These are phyloP conservation scores for Sistotremastrum suecicum DNA, from an alignment of 768 basidiomycete genomes.

Conservation along the genomic window DNA sequence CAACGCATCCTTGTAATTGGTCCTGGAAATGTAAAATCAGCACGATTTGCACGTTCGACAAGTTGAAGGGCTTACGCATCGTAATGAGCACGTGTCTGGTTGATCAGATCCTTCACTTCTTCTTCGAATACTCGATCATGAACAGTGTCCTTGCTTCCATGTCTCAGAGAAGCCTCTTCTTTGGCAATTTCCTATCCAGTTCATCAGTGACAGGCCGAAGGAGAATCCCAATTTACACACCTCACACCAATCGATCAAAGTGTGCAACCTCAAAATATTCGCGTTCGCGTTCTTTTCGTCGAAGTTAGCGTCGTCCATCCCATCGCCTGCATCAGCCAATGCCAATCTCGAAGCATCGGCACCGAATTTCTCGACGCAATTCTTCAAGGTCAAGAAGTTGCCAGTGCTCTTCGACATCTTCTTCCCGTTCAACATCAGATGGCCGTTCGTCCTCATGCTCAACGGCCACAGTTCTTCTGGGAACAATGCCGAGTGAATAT, in stretches of 20 bases:
- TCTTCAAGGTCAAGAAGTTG: conserved; percentile 82
- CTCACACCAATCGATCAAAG: conserved; percentile 84
- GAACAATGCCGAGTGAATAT: conserved; percentile 94
- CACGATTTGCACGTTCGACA: not conserved
- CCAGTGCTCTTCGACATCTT: conserved; percentile 99
- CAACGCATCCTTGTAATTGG: conserved; percentile 89
- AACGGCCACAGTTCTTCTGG: conserved; percentile 75
- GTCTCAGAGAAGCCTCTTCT: conserved; percentile 55
- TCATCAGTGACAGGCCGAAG: conserved; percentile 2
- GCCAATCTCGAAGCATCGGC: conserved; percentile 88
- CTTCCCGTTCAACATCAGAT: conserved; percentile 92
- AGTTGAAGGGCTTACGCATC: conserved; percentile 43
- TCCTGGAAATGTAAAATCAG: conserved; percentile 30
- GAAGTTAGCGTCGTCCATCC: conserved; percentile 97
- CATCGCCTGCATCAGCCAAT: conserved; percentile 94
- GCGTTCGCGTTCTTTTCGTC: conserved; percentile 98
- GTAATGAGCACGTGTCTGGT: conserved; percentile 67
- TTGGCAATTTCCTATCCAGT: conserved; percentile 58
- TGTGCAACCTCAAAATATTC: conserved; percentile 86
- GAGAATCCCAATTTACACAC: conserved; percentile 25
- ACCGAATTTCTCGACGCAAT: conserved; percentile 88
- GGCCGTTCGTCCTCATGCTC: conserved; percentile 91
- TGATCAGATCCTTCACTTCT: conserved; percentile 79
- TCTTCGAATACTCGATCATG: conserved; percentile 87
- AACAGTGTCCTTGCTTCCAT: conserved; percentile 55